These are phyloP conservation scores for Umbelopsis ramanniana DNA, from an alignment of 192 early-diverging fungal genomes.

Conservation along the genomic window DNA sequence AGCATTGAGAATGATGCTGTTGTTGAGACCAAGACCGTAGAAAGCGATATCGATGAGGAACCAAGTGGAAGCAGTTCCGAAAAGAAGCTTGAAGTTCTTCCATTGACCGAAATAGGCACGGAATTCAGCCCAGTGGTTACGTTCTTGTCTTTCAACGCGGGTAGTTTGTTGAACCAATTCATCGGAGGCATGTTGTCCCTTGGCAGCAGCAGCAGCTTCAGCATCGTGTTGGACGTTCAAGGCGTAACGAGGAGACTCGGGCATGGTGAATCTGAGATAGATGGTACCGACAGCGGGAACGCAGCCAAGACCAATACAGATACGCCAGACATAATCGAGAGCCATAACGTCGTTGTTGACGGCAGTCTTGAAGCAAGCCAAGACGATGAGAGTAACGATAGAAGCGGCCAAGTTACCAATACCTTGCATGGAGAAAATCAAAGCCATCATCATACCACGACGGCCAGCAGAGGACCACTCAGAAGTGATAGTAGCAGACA, in stretches of 20 bases:
- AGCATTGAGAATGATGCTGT: constrained; percentile 68
- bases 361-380: constrained; percentile 73
- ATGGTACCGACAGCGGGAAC: constrained; percentile 83
- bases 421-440: constrained; percentile 92
- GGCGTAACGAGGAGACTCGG: constrained; percentile 89
- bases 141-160: constrained; percentile 43
- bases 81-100: constrained; percentile 80
- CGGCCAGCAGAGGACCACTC: constrained; percentile 84
- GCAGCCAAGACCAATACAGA: constrained; percentile 82
- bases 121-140: constrained; percentile 57
- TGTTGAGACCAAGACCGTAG: constrained; percentile 78
- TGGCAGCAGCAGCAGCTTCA: constrained; percentile 49
- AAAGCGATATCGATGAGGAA: constrained; percentile 82
- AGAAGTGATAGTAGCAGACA: constrained; percentile 88
- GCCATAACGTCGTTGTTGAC: constrained; percentile 68
- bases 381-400: constrained; percentile 73
- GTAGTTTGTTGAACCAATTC: constrained; percentile 39
- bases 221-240: constrained; percentile 64
- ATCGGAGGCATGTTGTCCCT: constrained; percentile 35
- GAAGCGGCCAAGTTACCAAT: constrained; percentile 86
- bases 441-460: constrained; percentile 70
- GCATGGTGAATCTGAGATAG: constrained; percentile 91
- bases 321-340: constrained; percentile 92
- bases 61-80: constrained; percentile 78
- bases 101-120: constrained; percentile 77